Base-by-base conservation (phyloP, 2,329 filamentous ascomycete species). In the Knufia fluminis region DNA sequence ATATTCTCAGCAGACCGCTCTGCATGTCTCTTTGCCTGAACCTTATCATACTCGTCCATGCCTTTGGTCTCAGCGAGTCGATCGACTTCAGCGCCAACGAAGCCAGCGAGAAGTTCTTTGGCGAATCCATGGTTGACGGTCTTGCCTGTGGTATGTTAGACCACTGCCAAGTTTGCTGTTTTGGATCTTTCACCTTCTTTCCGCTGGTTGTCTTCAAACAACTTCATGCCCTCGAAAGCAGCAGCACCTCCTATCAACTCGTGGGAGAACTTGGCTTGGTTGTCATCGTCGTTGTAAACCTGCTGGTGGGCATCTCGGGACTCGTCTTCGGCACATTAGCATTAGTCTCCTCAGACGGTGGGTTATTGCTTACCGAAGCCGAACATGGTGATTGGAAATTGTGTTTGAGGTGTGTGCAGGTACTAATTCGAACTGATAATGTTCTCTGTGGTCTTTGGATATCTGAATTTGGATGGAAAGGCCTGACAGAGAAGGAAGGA, bases 161-260 rank as follows among this genome's bases (percentile, higher is more conserved):
- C n/a, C 17, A 32, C 20, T 32, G 3, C 8, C 8, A 22, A 36
- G 4, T 24, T n/a, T 38, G 28, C 3, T 12, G 9, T 23, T 16
- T 19, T 22, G 3, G 6, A 26, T 36, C 44, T 61, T 71, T 22
- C 71, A 80, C 82, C 85, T 64, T 86, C 73, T 50, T 69, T 72
- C 61, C 83, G 82, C 71, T 89, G 83, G 60, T 78, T 73, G 66
- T 89, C 82, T 69, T 90, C 85, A 61, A 82, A 90, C 19, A 82
- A 72, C 74, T 88, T 88, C 77, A 91, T 85, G 60, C 81, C 86
- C 56, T 79, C 82, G 64, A 91, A 91, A 54, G 83, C 80, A 51
- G 85, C 86, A 51, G 80, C 86, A 54, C 85, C 85, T 56, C 82
- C 85, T 49, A 90, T 64, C 42, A 86, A 63, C 71, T 92, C 85